Conservation (phyloP, 345 rosid genomes). For the Murraya koenigii region DNA sequence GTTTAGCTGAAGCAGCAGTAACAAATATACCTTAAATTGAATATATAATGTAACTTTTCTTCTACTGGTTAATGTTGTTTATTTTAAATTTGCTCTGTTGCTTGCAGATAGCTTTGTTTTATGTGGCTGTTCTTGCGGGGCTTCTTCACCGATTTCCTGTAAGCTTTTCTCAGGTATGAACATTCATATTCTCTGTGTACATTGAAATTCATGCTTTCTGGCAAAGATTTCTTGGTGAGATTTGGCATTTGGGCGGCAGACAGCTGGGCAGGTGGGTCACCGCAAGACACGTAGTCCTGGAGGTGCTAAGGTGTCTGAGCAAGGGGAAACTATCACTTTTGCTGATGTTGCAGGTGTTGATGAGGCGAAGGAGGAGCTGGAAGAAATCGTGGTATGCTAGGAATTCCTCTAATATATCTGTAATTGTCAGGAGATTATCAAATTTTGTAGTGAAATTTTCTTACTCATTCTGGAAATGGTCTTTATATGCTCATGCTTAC, state of each 20-base stretch:
- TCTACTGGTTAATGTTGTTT: background rate
- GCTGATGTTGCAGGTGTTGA: slow-evolving; percentile 98
- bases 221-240: slow-evolving; percentile 16
- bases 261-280: slow-evolving; percentile 77
- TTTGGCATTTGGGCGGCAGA: slow-evolving; percentile 40
- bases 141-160: slow-evolving; percentile 76
- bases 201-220: slow-evolving; percentile 12
- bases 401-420: slow-evolving; percentile 3
- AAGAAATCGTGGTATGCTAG: slow-evolving; percentile 87
- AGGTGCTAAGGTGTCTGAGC: slow-evolving; percentile 61
- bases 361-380: slow-evolving; percentile 98
- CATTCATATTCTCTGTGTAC: background rate
- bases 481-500: slow-evolving; percentile 24
- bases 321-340: slow-evolving; percentile 78
- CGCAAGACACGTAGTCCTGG: slow-evolving; percentile 67
- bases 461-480: slow-evolving; percentile 23
- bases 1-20: background rate
- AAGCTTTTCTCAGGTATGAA: slow-evolving; percentile 71
- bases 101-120: slow-evolving; percentile 76
- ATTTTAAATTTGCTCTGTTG: slow-evolving; percentile 13
- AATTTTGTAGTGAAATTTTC: slow-evolving; percentile 7
- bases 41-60: background rate
- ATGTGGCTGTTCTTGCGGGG: slow-evolving; percentile 76
- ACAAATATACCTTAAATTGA: background rate
- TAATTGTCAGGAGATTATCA: slow-evolving; percentile 1